Base-by-base conservation (phyloP, 768 basidiomycete genomes). In the Pisolithus tinctorius region DNA sequence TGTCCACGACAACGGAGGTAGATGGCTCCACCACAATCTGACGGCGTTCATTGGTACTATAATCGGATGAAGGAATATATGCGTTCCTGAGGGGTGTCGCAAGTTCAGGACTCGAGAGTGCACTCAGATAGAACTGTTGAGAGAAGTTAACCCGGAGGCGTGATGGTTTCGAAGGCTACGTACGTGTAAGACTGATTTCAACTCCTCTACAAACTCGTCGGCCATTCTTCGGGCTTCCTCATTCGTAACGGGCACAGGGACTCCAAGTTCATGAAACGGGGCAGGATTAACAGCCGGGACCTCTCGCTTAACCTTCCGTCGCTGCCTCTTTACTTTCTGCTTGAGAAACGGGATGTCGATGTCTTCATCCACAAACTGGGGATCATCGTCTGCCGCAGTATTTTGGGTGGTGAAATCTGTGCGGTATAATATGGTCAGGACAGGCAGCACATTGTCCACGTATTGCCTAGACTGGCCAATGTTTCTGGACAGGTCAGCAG, bases 181-280 rank as follows among this genome's bases (percentile, higher is more conserved):
- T 31, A 74, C 74, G 47, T 65, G 47, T 29, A 75, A 46, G 17
- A 60, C 58, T 8, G 6, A 25, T 49, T 63, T 63, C 47, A 71
- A 69, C 1, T 62, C 40, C 0, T 36, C 29, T 6, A 63, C 41
- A 31, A 75, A 54, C 2, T 59, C 36, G 2, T 13, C 8, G 0
- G 59, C 53, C 11, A 59, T 45, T 4, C 41, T 25, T 2, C 41
- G 29, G 0, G 62, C 63, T 11, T 67, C 69, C 9, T 39, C 52
- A 1, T 40, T 36, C 7, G 52, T 60, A 7, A 31, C 34, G 5
- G 76, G 74, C 2, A 67, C 58, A 10, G 39, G 43, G 1, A 52
- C 26, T 1, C 62, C 62, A 17, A 75, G 57, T 27, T 52, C 63
- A 4, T 56, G 58, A 43, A 76, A 71, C 0, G 60, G 62, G 6